Evolutionary conservation across 208 protist species (phyloP).

Genomic region (Trypanosoma cruzi): DNA sequence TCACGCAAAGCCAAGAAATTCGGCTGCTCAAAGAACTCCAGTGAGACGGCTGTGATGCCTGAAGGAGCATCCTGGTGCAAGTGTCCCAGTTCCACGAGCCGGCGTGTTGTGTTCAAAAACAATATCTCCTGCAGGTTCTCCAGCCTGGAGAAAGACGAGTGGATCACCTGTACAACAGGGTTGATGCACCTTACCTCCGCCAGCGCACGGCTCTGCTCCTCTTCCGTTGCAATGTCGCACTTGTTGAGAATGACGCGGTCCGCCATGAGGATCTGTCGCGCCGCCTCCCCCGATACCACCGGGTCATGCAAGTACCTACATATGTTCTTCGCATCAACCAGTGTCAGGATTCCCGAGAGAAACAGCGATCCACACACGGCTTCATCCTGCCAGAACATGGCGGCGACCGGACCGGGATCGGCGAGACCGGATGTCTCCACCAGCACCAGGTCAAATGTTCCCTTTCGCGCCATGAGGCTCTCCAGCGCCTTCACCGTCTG

Average conservation of each 20-base stretch:
- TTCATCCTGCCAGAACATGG: constrained; percentile 96
- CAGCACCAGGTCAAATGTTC: constrained; percentile 91
- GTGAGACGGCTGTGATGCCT: constrained; percentile 67
- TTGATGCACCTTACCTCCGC: constrained; percentile 62
- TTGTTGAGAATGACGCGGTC: constrained; percentile 97
- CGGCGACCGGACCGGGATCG: constrained; percentile 92
- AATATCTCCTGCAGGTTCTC: constrained; percentile 70
- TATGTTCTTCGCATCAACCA: constrained; percentile 92
- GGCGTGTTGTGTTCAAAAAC: constrained; percentile 80
- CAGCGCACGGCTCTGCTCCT: constrained; percentile 50
- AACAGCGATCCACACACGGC: constrained; percentile 76
- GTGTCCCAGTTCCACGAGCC: constrained; percentile 45
- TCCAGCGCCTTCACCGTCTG: constrained; percentile 88
- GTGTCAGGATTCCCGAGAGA: constrained; percentile 89
- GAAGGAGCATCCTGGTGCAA: constrained; percentile 56
- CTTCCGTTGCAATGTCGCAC: constrained; percentile 80
- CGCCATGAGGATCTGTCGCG: constrained; percentile 92
- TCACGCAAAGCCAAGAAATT: constrained; percentile 47
- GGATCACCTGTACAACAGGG: constrained; percentile 60
- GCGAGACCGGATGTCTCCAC: constrained; percentile 93
- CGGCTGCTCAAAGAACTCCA: constrained; percentile 65
- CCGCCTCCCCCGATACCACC: constrained; percentile 70
- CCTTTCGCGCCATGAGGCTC: constrained; percentile 77
- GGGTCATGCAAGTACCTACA: constrained; percentile 66
- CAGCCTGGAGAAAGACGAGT: constrained; percentile 55